A percentile compares a stretch with the other conserved stretches of the same genome.
Evolutionary conservation across 208 protist genomes (phyloP).

Genomic region (Leishmania guyanensis): DNA sequence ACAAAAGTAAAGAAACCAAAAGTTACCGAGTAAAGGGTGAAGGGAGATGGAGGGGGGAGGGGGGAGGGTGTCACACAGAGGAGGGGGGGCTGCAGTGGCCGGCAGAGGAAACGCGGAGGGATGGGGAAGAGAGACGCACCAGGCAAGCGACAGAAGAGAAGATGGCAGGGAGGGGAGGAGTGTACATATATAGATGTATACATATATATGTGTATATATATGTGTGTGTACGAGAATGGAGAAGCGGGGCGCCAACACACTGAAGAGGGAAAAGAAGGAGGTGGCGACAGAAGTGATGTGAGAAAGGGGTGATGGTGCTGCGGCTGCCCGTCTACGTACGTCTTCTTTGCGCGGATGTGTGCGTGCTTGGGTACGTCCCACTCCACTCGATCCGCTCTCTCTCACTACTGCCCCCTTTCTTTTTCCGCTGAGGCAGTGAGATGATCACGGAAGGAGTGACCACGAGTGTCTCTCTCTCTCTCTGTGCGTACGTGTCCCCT

Average conservation of each 20-base stretch:
- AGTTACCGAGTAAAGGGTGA: background rate
- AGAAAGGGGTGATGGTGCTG: constrained; percentile 3
- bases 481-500: background rate
- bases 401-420: background rate
- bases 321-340: background rate
- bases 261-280: background rate
- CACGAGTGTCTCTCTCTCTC: background rate
- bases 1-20: background rate
- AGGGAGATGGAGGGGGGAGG: background rate
- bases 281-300: constrained; percentile 12
- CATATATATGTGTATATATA: constrained; percentile 9
- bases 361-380: background rate
- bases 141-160: background rate
- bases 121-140: background rate
- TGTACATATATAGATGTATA: background rate
- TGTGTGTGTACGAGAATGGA: background rate
- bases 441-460: background rate
- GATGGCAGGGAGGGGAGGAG: background rate
- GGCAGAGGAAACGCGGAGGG: background rate
- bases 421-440: background rate
- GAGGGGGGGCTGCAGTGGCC: background rate
- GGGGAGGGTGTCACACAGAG: background rate
- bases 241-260: background rate
- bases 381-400: background rate
- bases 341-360: background rate